Evolutionary conservation across 305 asterid genomes (phyloP), one percentile per base, ranked within the genome.

Genomic region (Fraxinus xanthoxyloides): DNA sequence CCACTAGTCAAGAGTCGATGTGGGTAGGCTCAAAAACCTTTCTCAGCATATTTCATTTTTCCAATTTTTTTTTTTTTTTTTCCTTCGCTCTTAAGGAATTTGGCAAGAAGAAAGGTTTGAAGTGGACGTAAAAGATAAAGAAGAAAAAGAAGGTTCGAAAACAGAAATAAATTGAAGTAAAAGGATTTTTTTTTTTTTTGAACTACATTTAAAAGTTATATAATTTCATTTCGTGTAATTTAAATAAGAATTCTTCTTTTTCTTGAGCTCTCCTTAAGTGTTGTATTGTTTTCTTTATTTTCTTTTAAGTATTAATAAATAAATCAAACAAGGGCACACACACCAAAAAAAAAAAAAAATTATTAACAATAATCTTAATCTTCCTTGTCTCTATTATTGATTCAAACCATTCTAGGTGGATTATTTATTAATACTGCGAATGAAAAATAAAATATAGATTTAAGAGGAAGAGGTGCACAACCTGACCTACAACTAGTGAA

Each of bases 1-100:
- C 82, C 80, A 67, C 77, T 30, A 59, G 12, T 26, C 82, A 76
- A 77, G 19, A 67, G 36, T 10, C 73, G 1, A 67, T 26, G 15
- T 28, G 19, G 73, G 7, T 21, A 67, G 15, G 36, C 73, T 28
- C 9, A 12, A 65, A 19, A 30, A 61, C 70, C 12, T 8, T 61
- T 61, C 8, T 61, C 10, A 23, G 70, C 70, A 61, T 61, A 8
- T 61, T 43, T 40, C 40, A 35, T 1, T 40, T 40, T 8, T 7
- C 8, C 8, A 1, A 17, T 6, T 2, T 5, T 19, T 19, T 19
- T 19, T 7, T 5, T 56, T 56, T 56, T 56, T 7, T 19, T 59
- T 59, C 31, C 34, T 63, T 63, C 26, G 32, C 72, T 9, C 2
- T 61, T 21, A 61, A 61, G 72, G 72, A 61, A 61, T 21, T 21